Conservation (phyloP, 345 rosid species). For the Cardamine resedifolia region DNA sequence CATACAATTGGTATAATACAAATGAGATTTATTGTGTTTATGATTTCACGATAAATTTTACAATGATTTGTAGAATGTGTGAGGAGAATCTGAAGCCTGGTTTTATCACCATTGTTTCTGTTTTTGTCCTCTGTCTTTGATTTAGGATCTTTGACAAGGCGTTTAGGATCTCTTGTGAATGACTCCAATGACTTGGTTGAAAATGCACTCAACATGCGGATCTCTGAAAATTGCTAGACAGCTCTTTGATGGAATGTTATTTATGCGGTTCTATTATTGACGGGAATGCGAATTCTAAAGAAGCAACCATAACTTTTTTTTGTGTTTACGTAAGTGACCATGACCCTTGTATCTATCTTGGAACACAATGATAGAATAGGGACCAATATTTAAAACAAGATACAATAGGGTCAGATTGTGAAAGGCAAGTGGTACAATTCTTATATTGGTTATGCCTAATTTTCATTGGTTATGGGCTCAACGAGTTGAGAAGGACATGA, state of each 20-base stretch:
- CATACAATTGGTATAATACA: too few species aligned
- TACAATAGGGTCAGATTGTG: background rate
- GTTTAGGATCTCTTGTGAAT: slow-evolving; percentile 49
- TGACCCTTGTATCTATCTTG: background rate
- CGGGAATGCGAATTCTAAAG: background rate
- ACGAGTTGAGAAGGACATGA: slow-evolving; percentile 3
- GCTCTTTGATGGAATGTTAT: background rate
- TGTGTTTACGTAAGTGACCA: background rate
- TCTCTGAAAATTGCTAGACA: background rate
- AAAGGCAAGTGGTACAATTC: background rate
- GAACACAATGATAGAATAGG: background rate
- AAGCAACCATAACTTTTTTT: background rate
- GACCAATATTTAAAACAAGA: background rate
- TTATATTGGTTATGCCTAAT: background rate
- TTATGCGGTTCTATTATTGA: background rate
- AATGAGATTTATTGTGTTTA: too few species aligned
- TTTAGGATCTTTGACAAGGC: slow-evolving; percentile 50
- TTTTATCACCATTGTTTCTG: slow-evolving; percentile 51
- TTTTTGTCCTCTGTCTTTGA: slow-evolving; percentile 55
- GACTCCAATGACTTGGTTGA: too few species aligned
- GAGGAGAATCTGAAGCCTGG: slow-evolving; percentile 55
- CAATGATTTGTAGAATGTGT: slow-evolving; percentile 51
- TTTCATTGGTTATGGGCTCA: background rate
- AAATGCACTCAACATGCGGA: background rate
- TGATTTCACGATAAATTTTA: too few species aligned